These are phyloP conservation scores for Handroanthus guayacan DNA, from an alignment of 257 asterid genomes.

Conservation along the genomic window DNA sequence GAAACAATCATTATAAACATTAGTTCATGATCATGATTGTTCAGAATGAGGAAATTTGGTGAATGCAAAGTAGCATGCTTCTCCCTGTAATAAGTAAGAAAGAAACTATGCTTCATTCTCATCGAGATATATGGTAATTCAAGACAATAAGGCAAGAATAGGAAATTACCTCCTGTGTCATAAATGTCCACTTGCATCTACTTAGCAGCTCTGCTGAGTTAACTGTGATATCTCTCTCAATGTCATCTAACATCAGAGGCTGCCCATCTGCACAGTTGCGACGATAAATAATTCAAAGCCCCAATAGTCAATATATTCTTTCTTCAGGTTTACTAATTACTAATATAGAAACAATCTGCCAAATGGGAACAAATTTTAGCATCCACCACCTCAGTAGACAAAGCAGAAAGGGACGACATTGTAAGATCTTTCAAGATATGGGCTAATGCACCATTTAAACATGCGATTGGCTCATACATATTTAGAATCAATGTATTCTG, in stretches of 20 bases:
- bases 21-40: not conserved
- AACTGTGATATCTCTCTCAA: conserved; percentile 63
- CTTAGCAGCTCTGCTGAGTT: conserved; percentile 55
- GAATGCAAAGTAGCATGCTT: conserved; percentile 7
- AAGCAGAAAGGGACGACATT: conserved; percentile 2
- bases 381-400: conserved; percentile 7
- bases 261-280: conserved; percentile 74
- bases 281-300: conserved; percentile 1
- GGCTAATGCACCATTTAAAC: not conserved
- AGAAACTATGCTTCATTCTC: not conserved
- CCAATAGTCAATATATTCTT: not conserved
- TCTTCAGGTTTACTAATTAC: not conserved
- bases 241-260: conserved; percentile 62
- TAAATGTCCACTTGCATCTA: conserved; percentile 79
- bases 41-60: not conserved
- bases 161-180: conserved; percentile 75
- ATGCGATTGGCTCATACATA: not conserved
- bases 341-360: not conserved
- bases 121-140: not conserved
- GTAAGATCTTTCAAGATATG: not conserved
- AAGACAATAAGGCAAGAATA: not conserved
- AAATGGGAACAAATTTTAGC: conserved; percentile 1
- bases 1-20: not conserved
- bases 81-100: not conserved
- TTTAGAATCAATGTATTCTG: not conserved